These are phyloP conservation scores for Suillus ampliporus DNA, from an alignment of 768 basidiomycete genomes.

Conservation along the genomic window DNA sequence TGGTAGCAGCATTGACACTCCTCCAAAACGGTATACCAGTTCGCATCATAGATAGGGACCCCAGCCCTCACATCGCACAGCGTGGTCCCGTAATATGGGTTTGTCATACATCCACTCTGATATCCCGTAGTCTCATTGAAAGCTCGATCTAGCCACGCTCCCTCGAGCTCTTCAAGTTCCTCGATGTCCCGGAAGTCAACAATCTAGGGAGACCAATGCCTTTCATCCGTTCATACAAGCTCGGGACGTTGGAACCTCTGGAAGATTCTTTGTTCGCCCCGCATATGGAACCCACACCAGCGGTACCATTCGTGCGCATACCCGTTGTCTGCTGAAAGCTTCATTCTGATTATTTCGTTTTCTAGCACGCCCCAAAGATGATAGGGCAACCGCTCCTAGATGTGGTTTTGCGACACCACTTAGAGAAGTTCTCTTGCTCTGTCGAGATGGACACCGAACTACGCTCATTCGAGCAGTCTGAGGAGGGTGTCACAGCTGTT, in stretches of 20 bases:
- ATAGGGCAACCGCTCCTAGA: constrained; percentile 41
- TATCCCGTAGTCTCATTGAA: not conserved
- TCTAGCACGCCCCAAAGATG: constrained; percentile 20
- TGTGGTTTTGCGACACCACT: constrained; percentile 22
- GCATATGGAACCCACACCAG: constrained; percentile 23
- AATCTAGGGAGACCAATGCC: constrained; percentile 33
- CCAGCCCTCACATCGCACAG: constrained; percentile 39
- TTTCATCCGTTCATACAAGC: constrained; percentile 40
- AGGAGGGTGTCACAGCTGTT: constrained; percentile 35
- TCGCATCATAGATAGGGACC: constrained; percentile 14
- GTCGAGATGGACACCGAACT: constrained; percentile 46
- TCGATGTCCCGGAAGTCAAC: constrained; percentile 44
- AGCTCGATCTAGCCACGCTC: constrained; percentile 44
- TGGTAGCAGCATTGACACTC: constrained; percentile 48
- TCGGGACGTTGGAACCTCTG: not conserved
- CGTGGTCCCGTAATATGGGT: constrained; percentile 46
- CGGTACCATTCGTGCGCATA: constrained; percentile 34
- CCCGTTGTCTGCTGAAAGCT: not conserved
- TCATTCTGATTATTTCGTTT: not conserved
- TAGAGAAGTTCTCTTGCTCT: constrained; percentile 26
- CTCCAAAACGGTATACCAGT: constrained; percentile 31
- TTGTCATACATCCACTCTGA: not conserved
- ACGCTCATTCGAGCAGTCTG: constrained; percentile 36
- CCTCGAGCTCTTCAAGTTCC: constrained; percentile 44
- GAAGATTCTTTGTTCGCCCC: constrained; percentile 23